These are phyloP conservation scores for Pseudonitzschia delicatissima DNA, from an alignment of 108 stramenopile species.

Conservation along the genomic window DNA sequence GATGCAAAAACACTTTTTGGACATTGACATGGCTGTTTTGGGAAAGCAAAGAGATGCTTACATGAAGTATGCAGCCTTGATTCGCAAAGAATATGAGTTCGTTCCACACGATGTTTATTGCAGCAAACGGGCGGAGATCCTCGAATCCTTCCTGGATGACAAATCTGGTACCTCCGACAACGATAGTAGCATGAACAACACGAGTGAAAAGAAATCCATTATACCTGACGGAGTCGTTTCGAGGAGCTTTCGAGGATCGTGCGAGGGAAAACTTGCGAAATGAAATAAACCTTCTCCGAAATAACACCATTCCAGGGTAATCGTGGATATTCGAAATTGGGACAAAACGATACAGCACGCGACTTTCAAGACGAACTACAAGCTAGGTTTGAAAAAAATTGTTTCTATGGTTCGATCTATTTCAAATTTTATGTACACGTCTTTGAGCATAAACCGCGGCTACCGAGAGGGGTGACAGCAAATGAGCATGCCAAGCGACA, in stretches of 20 bases:
- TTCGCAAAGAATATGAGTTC: slow-evolving; percentile 71
- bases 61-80: slow-evolving; percentile 57
- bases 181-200: background rate
- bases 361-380: too few species aligned
- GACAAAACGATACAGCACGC: too few species aligned
- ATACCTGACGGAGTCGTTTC: slow-evolving; percentile 49
- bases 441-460: too few species aligned
- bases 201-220: slow-evolving; percentile 17
- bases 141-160: slow-evolving; percentile 46
- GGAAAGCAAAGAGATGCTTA: slow-evolving; percentile 56
- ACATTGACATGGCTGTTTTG: slow-evolving; percentile 82
- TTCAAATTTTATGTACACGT: too few species aligned
- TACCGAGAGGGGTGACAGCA: too few species aligned
- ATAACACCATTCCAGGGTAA: slow-evolving; percentile 50
- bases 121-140: slow-evolving; percentile 62
- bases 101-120: slow-evolving; percentile 65
- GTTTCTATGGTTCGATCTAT: too few species aligned
- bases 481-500: too few species aligned
- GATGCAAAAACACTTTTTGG: slow-evolving; percentile 53
- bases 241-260: slow-evolving; percentile 43
- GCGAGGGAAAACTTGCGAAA: slow-evolving; percentile 54
- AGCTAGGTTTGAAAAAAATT: too few species aligned
- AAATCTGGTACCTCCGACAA: background rate
- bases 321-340: too few species aligned
- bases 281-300: slow-evolving; percentile 58